phyloP scores from a whole-genome alignment of 805 yeast genomes.

The Candida tibetensis region DNA sequence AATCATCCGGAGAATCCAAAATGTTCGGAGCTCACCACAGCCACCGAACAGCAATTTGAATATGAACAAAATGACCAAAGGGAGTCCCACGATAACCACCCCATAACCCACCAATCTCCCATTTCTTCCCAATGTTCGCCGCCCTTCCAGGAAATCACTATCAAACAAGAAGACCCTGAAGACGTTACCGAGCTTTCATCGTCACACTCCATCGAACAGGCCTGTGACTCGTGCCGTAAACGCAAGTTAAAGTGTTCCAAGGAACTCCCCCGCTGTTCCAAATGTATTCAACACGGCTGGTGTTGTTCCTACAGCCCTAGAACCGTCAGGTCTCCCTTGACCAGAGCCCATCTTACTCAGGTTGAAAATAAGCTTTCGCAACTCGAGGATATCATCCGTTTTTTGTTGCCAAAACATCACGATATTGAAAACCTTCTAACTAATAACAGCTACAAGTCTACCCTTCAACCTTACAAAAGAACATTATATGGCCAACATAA shows the following conservation, averaged over 20 bases:
- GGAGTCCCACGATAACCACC: too few relatives aligned
- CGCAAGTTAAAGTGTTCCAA: slow-evolving; percentile 80
- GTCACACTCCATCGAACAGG: slow-evolving; percentile 44
- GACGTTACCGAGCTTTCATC: too few relatives aligned
- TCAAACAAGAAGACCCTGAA: too few relatives aligned
- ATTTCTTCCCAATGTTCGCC: neutral
- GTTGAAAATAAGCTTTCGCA: slow-evolving; percentile 53
- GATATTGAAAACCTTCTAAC: slow-evolving; percentile 19
- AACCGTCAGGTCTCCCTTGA: slow-evolving; percentile 73
- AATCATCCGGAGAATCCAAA: too few relatives aligned
- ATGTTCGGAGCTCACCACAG: too few relatives aligned
- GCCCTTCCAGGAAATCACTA: too few relatives aligned
- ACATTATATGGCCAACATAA: neutral
- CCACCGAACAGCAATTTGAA: too few relatives aligned
- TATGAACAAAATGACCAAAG: too few relatives aligned
- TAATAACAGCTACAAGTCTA: slow-evolving; percentile 15
- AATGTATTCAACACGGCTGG: slow-evolving; percentile 71
- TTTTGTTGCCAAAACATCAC: slow-evolving; percentile 26
- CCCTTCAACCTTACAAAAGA: neutral
- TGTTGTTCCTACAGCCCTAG: slow-evolving; percentile 77
- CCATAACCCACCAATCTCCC: too few relatives aligned
- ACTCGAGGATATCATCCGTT: slow-evolving; percentile 30
- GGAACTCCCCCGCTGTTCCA: slow-evolving; percentile 70
- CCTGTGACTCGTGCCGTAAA: slow-evolving; percentile 81
- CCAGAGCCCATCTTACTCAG: slow-evolving; percentile 74